These are phyloP conservation scores for Truncatella angustata DNA, from an alignment of 2,329 filamentous ascomycete genomes.

Conservation along the genomic window DNA sequence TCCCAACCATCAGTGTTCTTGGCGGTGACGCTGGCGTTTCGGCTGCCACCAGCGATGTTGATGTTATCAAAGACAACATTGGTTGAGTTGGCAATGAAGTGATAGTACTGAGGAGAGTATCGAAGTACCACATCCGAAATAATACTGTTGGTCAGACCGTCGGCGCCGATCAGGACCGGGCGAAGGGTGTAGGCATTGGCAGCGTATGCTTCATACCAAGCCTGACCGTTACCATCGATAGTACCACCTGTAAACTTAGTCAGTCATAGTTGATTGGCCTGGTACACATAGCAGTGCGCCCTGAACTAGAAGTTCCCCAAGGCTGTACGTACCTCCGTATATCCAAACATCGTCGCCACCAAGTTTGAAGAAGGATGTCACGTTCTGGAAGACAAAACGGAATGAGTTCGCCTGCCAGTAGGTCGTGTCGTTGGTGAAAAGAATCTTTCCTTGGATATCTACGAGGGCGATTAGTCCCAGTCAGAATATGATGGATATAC, in stretches of 20 bases:
- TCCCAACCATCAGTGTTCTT: slow-evolving; percentile 67
- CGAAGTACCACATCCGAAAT: slow-evolving; percentile 57
- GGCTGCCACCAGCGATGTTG: slow-evolving; percentile 54
- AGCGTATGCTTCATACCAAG: slow-evolving; percentile 64
- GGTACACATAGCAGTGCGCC: no score
- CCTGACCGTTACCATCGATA: slow-evolving; percentile 45
- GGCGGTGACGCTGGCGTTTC: slow-evolving; percentile 44
- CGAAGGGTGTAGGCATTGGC: slow-evolving; percentile 55
- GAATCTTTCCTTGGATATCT: slow-evolving; percentile 32
- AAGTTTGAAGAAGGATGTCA: slow-evolving; percentile 65
- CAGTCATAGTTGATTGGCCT: background rate
- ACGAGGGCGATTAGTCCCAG: background rate
- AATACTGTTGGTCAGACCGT: slow-evolving; percentile 54
- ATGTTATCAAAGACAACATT: slow-evolving; percentile 62
- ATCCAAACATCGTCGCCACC: slow-evolving; percentile 66
- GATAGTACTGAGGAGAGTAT: slow-evolving; percentile 58
- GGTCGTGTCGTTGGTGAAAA: slow-evolving; percentile 63
- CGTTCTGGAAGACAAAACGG: slow-evolving; percentile 62
- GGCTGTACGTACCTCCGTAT: slow-evolving; percentile 48
- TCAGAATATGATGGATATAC: background rate
- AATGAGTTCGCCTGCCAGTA: slow-evolving; percentile 67
- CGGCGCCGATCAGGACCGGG: slow-evolving; percentile 59
- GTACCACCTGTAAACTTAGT: slow-evolving; percentile 17
- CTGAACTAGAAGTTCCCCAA: no score
- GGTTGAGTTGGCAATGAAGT: slow-evolving; percentile 58